Base-by-base conservation (phyloP, 2,329 filamentous ascomycete species). In the Exophiala mesophila region DNA sequence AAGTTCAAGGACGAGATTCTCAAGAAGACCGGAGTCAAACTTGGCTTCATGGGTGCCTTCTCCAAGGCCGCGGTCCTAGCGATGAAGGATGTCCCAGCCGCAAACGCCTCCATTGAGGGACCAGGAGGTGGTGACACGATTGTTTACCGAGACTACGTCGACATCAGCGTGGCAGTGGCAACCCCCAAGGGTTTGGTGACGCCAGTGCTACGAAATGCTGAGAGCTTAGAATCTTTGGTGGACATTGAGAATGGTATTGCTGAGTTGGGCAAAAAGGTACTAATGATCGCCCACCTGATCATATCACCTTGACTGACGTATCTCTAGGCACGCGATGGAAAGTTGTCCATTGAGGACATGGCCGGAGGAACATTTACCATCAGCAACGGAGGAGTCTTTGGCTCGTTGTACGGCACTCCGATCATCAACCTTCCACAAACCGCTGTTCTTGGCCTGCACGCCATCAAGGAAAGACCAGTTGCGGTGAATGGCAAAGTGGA, bases 31-130 rank as follows among this genome's bases (percentile, higher is more conserved):
- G 90, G 89, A 32, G 85, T 97, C 45, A 98, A 97, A 74, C 83
- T 98, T 40, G 92, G 92, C n/a, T 98, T 97, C 74, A 97, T 98
- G 90, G 92, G 88, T 64, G 90, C 90, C 42, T 98, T 98, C 69
- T 86, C 90, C 3, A 85, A 85, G 52, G 92, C 92, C 35, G 86
- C 80, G 57, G 81, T 94, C 32, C 73, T 97, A 47, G 92, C 92
- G 45, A 94, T 96, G 86, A 85, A 84, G 59, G 89, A 97, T 53
- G 73, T 97, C n/a, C 92, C 89, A 9, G 83, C 83, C 2, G 87
- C 97, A 58, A 98, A 98, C 60, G 92, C 90, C 16, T 95, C 89
- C 26, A 98, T 98, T 55, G 92, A 98, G 64, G 92, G 92, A 7
- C 87, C 88, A 37, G 87, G 90, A 59, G 87, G 88, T 34, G 92